phyloP scores from a whole-genome alignment of 805 yeast genomes.

The Wickerhamomyces kurtzmanii region DNA sequence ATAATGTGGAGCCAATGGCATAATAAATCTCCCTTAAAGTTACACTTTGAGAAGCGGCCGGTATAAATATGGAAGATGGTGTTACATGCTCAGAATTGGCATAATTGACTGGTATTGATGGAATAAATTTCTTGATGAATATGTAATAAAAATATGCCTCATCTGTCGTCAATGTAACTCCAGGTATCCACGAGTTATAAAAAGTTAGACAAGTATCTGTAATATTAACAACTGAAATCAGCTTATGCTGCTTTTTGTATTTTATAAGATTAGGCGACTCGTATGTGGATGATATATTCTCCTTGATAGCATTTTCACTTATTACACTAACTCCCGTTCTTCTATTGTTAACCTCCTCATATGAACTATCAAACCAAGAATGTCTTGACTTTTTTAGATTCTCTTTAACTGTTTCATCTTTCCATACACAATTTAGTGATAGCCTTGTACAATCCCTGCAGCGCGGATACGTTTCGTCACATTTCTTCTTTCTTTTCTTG shows the following conservation, averaged over 20 bases:
- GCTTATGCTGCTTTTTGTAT: no score
- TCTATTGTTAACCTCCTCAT: no score
- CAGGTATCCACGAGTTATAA: conserved; percentile 6
- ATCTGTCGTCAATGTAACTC: conserved; percentile 7
- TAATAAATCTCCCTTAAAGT: conserved; percentile 13
- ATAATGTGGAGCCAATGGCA: conserved; percentile 16
- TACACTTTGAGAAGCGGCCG: conserved; percentile 8
- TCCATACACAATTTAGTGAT: conserved; percentile 11
- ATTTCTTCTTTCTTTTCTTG: conserved; percentile 14
- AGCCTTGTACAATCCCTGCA: conserved; percentile 9
- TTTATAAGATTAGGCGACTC: no score
- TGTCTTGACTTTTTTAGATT: no score
- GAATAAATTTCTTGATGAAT: conserved; percentile 11
- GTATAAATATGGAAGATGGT: conserved; percentile 10
- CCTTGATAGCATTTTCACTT: no score
- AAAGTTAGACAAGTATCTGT: no score
- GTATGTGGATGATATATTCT: no score
- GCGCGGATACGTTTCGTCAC: conserved; percentile 15
- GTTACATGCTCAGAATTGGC: no score
- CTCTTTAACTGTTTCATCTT: no score
- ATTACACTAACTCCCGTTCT: no score
- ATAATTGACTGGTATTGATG: conserved; percentile 11
- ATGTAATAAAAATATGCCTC: conserved; percentile 12
- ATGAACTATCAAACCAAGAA: no score
- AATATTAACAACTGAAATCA: no score